These are phyloP conservation scores for Rhizoclosmatium globosum DNA, from an alignment of 192 early-diverging fungal genomes.

Conservation along the genomic window DNA sequence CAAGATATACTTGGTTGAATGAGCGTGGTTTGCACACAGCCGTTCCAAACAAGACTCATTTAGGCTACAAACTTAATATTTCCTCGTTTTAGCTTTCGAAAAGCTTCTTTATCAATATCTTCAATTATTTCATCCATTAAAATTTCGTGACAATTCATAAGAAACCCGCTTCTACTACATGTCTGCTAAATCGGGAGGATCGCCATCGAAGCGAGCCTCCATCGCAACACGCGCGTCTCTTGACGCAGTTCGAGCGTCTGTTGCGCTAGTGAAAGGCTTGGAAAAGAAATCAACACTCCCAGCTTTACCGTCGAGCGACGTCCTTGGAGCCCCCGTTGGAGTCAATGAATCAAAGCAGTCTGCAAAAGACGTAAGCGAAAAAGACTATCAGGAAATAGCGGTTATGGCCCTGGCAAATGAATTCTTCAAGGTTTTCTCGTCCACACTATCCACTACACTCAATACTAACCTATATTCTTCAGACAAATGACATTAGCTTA, in stretches of 20 bases:
- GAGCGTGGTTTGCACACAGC: constrained; percentile 33
- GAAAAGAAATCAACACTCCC: neutral
- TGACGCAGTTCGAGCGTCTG: neutral
- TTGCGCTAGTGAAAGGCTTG: neutral
- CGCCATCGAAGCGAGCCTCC: neutral
- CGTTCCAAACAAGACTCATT: constrained; percentile 24
- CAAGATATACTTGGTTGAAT: constrained; percentile 34
- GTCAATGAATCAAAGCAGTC: constrained; percentile 21
- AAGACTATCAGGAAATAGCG: constrained; percentile 42
- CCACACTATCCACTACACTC: neutral
- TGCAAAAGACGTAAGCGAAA: neutral
- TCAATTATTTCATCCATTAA: neutral
- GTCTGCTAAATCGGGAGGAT: too few species aligned
- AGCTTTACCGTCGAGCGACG: neutral
- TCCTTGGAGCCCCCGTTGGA: constrained; percentile 29
- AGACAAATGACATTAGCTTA: constrained; percentile 50
- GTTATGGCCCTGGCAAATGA: constrained; percentile 49
- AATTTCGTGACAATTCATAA: too few species aligned
- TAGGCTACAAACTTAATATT: constrained; percentile 9
- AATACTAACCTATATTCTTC: constrained; percentile 2
- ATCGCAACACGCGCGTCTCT: neutral
- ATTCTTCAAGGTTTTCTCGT: constrained; percentile 38
- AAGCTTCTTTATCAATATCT: neutral
- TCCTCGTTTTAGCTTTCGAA: neutral
- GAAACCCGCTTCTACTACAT: too few species aligned